Conservation (phyloP, 441 rosid species). For the Gossypium gossypioides region DNA sequence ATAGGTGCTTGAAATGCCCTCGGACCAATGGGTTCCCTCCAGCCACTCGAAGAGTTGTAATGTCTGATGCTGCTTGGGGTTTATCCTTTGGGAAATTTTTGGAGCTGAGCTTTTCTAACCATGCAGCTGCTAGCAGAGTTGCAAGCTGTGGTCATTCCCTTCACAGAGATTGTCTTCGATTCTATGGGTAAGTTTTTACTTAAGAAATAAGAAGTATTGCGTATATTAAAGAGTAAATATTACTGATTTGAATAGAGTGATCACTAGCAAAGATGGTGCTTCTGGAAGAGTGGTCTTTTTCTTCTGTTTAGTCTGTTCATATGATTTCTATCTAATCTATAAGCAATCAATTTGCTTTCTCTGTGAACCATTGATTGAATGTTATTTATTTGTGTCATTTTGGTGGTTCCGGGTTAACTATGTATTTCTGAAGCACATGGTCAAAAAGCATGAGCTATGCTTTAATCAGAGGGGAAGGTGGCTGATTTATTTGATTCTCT, state of each 20-base stretch:
- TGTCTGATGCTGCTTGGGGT: constrained; percentile 88
- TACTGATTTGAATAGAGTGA: constrained; percentile 1
- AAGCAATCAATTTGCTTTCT: neutral
- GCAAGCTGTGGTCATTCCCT: constrained; percentile 82
- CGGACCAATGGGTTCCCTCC: constrained; percentile 62
- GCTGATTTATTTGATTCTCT: constrained; percentile 1
- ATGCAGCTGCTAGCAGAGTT: constrained; percentile 77
- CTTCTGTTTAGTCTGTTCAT: neutral
- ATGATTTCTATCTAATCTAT: neutral
- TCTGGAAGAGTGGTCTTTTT: neutral
- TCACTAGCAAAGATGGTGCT: neutral
- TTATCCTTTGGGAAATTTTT: constrained; percentile 71
- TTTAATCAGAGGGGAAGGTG: neutral
- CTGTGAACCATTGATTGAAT: neutral
- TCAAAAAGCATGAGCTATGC: constrained; percentile 5
- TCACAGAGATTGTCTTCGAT: constrained; percentile 80
- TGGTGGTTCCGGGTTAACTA: neutral
- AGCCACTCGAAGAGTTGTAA: constrained; percentile 66
- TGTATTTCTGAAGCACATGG: neutral
- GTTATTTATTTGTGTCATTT: neutral
- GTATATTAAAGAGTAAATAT: neutral
- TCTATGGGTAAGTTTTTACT: constrained; percentile 51
- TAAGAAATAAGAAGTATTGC: neutral
- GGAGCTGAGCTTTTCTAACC: constrained; percentile 81
- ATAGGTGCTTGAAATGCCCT: constrained; percentile 67